Conservation (phyloP, 73 alveolate species). For the Symbiodinium pilosum region DNA sequence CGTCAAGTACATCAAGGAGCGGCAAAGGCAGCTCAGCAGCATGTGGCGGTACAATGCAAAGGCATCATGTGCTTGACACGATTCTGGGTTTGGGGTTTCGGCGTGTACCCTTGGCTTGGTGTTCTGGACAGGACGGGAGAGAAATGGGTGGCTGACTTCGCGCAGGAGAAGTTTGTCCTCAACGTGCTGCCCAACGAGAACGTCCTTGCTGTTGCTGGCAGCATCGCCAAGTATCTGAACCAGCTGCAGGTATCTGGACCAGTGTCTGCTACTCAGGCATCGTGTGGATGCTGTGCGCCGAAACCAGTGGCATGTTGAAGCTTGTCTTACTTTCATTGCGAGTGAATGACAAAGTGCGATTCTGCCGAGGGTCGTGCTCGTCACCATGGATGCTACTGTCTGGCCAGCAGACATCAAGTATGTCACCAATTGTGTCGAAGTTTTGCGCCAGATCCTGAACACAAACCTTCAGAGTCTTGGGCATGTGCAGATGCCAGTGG, state of each 20-base stretch:
- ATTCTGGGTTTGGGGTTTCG: not conserved
- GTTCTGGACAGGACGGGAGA: not conserved
- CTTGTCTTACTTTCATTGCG: not conserved
- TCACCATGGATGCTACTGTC: not conserved
- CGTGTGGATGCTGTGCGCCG: too few species aligned
- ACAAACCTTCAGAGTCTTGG: not conserved
- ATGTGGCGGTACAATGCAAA: too few species aligned
- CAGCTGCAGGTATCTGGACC: not conserved
- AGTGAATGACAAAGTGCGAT: not conserved
- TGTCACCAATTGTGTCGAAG: not conserved
- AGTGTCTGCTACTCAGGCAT: too few species aligned
- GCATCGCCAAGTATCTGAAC: not conserved
- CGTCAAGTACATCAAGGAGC: not conserved
- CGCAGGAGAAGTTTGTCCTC: too few species aligned
- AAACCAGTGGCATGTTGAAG: too few species aligned
- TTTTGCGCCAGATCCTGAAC: not conserved
- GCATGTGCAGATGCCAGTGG: not conserved
- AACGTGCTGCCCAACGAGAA: not conserved
- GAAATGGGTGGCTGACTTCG: not conserved
- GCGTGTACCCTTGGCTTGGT: not conserved
- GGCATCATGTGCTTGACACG: too few species aligned
- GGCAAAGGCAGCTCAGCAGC: not conserved
- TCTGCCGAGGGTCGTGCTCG: conserved; percentile 2
- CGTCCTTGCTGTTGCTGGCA: not conserved
- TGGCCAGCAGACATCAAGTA: not conserved